Base-by-base conservation (phyloP, 2,329 filamentous ascomycete species). In the Pyricularia grisea region DNA sequence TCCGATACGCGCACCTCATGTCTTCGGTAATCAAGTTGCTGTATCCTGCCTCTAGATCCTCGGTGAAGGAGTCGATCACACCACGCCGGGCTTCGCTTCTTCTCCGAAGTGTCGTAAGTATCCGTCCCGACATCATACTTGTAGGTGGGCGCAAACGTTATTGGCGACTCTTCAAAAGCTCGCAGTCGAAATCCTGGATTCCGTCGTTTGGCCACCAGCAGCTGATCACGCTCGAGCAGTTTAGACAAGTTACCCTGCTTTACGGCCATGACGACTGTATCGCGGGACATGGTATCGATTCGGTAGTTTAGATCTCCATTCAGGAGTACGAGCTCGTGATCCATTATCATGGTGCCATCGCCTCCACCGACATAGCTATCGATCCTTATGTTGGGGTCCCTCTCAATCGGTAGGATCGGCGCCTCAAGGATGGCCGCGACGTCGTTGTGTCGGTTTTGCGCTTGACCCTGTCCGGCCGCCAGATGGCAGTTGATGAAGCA, bases 401-500 rank as follows among this genome's bases (percentile, higher is more conserved):
- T 84, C 76, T 95, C 91, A 0, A 84, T 78, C 0, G 92, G 91
- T n/a, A 99, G 83, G 6, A 92, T 83, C 25, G 86, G 84, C 2
- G 90, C 85, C 77, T 98, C 94, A 31, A 99, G 86, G 70, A 99
- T 98, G 4, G 90, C 90, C 0, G 93, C 92, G 30, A 97, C 88
- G 75, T 99, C 95, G 74, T 93, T 95, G 79, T 99, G 97, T 7
- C 95, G 92, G 74, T 94, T 89, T 70, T 91, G 91, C 0, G 94
- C 97, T 70, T 97, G 92, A 0, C 91, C 90, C 78, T 99, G 95
- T 0, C 95, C 95, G 0, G 95, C 95, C 23, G 95, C 95, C 70
- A 99, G 82, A 86, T 99, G 95, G 77, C 95, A 99, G 77, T 99
- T 99, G 80, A 98, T 87, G 79, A 99, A 94, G 80, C 95, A 99